Conservation (phyloP, 106 monocot genomes). For the Dendrobium nobile region DNA sequence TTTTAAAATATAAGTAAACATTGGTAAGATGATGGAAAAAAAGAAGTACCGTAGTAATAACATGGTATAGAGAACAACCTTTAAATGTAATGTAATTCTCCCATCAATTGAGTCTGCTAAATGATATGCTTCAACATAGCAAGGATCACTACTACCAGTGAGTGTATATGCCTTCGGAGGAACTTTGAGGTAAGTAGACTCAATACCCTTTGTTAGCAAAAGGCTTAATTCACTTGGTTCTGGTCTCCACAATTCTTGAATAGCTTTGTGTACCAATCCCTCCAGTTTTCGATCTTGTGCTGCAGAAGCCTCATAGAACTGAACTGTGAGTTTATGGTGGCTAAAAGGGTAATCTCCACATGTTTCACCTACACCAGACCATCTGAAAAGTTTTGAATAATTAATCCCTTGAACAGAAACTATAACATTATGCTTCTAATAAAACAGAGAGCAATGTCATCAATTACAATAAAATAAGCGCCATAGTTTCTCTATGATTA, state of each 20-base stretch:
- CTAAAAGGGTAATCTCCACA: slow-evolving; percentile 98
- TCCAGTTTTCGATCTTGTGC: slow-evolving; percentile 97
- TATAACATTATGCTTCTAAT: neutral
- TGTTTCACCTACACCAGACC: slow-evolving; percentile 84
- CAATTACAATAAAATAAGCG: neutral
- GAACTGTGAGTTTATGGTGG: slow-evolving; percentile 96
- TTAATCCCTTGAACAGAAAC: neutral
- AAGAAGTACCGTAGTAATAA: neutral
- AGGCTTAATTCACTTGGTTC: slow-evolving; percentile 79
- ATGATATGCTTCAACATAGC: slow-evolving; percentile 96
- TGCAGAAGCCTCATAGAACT: slow-evolving; percentile 87
- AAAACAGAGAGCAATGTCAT: neutral
- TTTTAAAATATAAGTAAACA: neutral
- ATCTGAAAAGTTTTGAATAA: slow-evolving; percentile 44
- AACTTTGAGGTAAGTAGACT: slow-evolving; percentile 65
- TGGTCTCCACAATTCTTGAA: slow-evolving; percentile 97
- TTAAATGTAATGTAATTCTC: slow-evolving; percentile 85
- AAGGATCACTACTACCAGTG: slow-evolving; percentile 92
- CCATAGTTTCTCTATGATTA: neutral
- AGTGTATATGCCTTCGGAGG: slow-evolving; percentile 70
- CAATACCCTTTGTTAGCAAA: slow-evolving; percentile 69
- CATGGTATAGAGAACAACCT: slow-evolving; percentile 30
- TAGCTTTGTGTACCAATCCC: slow-evolving; percentile 95
- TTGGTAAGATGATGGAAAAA: neutral
- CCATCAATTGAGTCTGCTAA: slow-evolving; percentile 91